Base-by-base conservation (phyloP, 2,329 filamentous ascomycete genomes). In the Aureobasidium sp. region DNA sequence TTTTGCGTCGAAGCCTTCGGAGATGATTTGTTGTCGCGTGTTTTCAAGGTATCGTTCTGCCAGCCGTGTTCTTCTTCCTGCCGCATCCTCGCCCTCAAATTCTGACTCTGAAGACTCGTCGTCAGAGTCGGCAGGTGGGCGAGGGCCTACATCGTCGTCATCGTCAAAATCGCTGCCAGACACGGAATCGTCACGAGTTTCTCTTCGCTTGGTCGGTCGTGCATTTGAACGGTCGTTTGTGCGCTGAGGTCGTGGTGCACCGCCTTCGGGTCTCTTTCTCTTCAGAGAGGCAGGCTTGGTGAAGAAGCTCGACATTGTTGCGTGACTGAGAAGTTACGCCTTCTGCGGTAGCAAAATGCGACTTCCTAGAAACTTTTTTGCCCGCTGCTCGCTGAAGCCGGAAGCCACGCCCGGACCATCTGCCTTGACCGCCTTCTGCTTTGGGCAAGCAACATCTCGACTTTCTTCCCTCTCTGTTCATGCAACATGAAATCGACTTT, bases 21-120 rank as follows among this genome's bases (percentile, higher is more conserved):
- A 88, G 62, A 80, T 74, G 30, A 79, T 75, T 67, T 96, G 89
- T 69, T 89, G 83, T 69, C 88, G 85, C 64, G 97, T 86, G 72
- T 96, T 96, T 60, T 96, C 88, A 60, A 99, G 82, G 73, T 99
- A 97, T 69, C 90, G 86, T 77, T 97, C 91, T 34, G 94, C 94
- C 32, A 99, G 82, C 66, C 90, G 85, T 69, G 96, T 77, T 68
- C 94, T 83, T 74, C 90, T 87, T 72, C 97, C 91, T 39, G 91
- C 92, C 1, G 89, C 91, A 27, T 94, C 97, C 78, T 97, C 93
- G 65, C 84, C 85, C 1, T 87, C 89, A 37, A 81, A 81, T 30
- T 83, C 84, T 13, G 74, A 74, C 30, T 77, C 75, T 29, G 72
- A 78, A 32, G 79, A 59, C 13, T 47, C 51, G 14, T 53, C 49